Evolutionary conservation across 2,329 filamentous ascomycete species (phyloP).

Genomic region (Bisporella sp.): DNA sequence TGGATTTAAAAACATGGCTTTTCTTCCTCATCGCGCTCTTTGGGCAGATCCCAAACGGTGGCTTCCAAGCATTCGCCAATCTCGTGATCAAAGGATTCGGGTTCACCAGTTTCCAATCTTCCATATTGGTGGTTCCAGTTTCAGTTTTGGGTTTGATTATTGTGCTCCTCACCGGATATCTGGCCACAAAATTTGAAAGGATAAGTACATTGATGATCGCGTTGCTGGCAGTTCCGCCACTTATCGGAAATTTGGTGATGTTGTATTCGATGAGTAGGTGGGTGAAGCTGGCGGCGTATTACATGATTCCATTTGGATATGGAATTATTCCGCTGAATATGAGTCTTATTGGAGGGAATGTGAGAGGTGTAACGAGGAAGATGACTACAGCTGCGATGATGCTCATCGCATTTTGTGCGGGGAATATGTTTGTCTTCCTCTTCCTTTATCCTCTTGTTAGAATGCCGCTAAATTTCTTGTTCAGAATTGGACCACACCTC

Average conservation of each 20-base stretch:
- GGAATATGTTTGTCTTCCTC: slow-evolving; percentile 16
- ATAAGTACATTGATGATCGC: slow-evolving; percentile 18
- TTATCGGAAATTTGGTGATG: slow-evolving; percentile 23
- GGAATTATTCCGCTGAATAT: slow-evolving; percentile 25
- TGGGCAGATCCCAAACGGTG: slow-evolving; percentile 44
- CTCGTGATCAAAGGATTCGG: slow-evolving; percentile 31
- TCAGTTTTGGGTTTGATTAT: slow-evolving; percentile 14
- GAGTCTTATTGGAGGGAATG: slow-evolving; percentile 24
- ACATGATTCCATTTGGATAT: slow-evolving; percentile 15
- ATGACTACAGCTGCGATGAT: slow-evolving; percentile 23
- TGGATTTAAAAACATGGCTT: slow-evolving; percentile 49
- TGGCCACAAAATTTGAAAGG: slow-evolving; percentile 28
- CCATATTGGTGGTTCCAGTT: slow-evolving; percentile 20
- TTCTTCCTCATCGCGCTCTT: slow-evolving; percentile 45
- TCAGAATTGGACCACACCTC: slow-evolving; percentile 13
- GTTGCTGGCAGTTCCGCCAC: slow-evolving; percentile 13
- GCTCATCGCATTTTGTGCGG: slow-evolving; percentile 17
- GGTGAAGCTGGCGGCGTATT: slow-evolving; percentile 25
- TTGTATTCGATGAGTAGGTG: slow-evolving; percentile 11
- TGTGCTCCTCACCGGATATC: slow-evolving; percentile 21
- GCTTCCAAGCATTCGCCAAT: slow-evolving; percentile 52
- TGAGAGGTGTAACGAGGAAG: slow-evolving; percentile 26
- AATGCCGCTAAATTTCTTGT: not conserved
- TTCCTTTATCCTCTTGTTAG: not conserved
- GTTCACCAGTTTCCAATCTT: slow-evolving; percentile 26